Evolutionary conservation across 1,284 basidiomycete genomes (phyloP).

Genomic region (Leccinum solheimii): DNA sequence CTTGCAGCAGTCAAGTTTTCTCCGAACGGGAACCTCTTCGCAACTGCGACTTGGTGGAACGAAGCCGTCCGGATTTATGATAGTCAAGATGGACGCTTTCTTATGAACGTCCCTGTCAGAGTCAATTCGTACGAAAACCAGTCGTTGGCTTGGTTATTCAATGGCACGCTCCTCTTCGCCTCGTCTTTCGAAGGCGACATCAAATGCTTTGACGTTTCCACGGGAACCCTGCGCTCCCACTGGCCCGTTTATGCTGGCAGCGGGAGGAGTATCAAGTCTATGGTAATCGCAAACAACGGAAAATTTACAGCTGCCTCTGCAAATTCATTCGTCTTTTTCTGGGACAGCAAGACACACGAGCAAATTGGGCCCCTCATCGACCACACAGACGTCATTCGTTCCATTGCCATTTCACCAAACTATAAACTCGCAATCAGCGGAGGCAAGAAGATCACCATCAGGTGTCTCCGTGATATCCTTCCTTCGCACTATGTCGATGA

Average conservation of each 20-base stretch:
- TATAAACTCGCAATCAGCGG: conserved; percentile 10
- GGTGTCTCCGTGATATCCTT: conserved; percentile 6
- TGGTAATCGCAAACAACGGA: conserved; percentile 8
- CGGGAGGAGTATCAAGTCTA: neutral
- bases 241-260: conserved; percentile 2
- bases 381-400: neutral
- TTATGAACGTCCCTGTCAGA: neutral
- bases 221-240: neutral
- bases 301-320: conserved; percentile 9
- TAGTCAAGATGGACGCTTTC: conserved; percentile 1
- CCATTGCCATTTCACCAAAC: conserved; percentile 9
- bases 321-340: conserved; percentile 11
- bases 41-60: conserved; percentile 10
- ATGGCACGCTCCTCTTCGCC: conserved; percentile 3
- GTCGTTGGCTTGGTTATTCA: conserved; percentile 2
- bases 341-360: conserved; percentile 13
- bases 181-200: conserved; percentile 2
- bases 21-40: conserved; percentile 5
- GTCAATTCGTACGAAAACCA: conserved; percentile 4
- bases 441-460: neutral
- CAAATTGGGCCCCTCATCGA: conserved; percentile 10
- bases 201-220: conserved; percentile 4
- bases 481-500: conserved; percentile 6
- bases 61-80: conserved; percentile 13
- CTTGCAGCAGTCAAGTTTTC: conserved; percentile 15